Evolutionary conservation across 2,329 filamentous ascomycete species (phyloP).

Genomic region (Botryotinia narcissicola): DNA sequence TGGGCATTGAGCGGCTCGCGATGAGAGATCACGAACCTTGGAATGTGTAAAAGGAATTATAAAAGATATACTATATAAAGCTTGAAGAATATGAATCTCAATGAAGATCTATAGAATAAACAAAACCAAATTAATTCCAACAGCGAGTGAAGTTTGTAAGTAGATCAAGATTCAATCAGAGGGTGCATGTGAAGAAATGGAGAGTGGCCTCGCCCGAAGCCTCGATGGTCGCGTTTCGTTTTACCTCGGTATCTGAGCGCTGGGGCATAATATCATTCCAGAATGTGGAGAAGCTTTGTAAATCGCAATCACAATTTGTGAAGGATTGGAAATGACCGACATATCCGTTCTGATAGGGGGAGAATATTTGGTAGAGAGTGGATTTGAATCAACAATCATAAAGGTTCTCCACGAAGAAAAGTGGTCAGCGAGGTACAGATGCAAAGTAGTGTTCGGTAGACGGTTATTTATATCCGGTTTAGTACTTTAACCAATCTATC

Average conservation of each 20-base stretch:
- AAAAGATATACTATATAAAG: background rate
- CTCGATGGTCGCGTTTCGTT: slow-evolving; percentile 14
- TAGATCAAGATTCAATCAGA: slow-evolving; percentile 1
- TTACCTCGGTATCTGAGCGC: slow-evolving; percentile 19
- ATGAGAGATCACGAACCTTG: slow-evolving; percentile 2
- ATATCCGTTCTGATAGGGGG: background rate
- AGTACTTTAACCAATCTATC: background rate
- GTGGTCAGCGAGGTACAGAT: background rate
- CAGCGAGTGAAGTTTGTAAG: background rate
- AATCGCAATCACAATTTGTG: background rate
- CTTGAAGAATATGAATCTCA: background rate
- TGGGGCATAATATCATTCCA: background rate
- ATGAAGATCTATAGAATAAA: background rate
- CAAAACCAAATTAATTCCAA: background rate
- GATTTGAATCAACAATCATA: background rate
- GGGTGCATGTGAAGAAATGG: slow-evolving; percentile 8
- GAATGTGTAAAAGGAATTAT: background rate
- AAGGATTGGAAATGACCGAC: slow-evolving; percentile 6
- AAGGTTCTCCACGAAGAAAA: background rate
- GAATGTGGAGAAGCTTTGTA: slow-evolving; percentile 8
- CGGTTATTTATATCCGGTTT: background rate
- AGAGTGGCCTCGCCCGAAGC: slow-evolving; percentile 8
- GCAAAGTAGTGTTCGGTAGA: background rate
- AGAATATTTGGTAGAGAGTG: background rate
- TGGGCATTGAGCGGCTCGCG: background rate